Percentiles rank a stretch among this genome's conserved stretches.
These are phyloP conservation scores for Paecilomyces sp. DNA, from an alignment of 2,329 filamentous ascomycete species.

Conservation along the genomic window DNA sequence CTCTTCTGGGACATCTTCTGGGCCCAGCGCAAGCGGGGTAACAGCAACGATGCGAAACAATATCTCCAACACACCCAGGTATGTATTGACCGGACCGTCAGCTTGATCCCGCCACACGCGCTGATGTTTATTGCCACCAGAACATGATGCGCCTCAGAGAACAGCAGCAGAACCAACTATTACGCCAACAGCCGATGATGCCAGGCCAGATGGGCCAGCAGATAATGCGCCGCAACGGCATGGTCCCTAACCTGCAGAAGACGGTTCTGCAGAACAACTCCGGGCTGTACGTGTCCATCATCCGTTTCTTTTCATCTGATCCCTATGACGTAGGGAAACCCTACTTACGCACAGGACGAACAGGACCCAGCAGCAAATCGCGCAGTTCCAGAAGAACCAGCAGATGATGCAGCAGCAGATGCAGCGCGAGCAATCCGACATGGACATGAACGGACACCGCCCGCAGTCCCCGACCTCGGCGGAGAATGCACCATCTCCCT, in stretches of 20 bases:
- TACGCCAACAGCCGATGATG: slow-evolving; percentile 62
- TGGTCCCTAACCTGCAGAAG: slow-evolving; percentile 52
- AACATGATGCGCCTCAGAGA: slow-evolving; percentile 64
- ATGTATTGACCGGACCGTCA: slow-evolving; percentile 5
- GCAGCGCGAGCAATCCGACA: slow-evolving; percentile 79
- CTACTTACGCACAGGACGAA: not conserved
- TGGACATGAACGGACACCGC: slow-evolving; percentile 75
- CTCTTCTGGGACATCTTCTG: slow-evolving; percentile 95
- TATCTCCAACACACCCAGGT: slow-evolving; percentile 83
- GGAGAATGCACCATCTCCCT: slow-evolving; percentile 86
- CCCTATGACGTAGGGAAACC: not conserved
- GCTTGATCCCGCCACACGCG: not conserved
- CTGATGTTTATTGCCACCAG: slow-evolving; percentile 24
- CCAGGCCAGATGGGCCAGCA: slow-evolving; percentile 41
- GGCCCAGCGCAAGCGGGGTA: slow-evolving; percentile 66
- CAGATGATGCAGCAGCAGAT: slow-evolving; percentile 69
- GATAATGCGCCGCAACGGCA: slow-evolving; percentile 46
- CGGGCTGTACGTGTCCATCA: slow-evolving; percentile 26
- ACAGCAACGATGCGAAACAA: slow-evolving; percentile 58
- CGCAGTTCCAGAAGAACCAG: slow-evolving; percentile 55
- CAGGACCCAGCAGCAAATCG: slow-evolving; percentile 60
- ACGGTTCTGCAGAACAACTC: slow-evolving; percentile 69
- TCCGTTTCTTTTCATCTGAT: not conserved
- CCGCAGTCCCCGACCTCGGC: slow-evolving; percentile 74
- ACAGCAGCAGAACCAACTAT: slow-evolving; percentile 67